A percentile compares a stretch with the other conserved stretches of the same genome.
Evolutionary conservation across 2,329 filamentous ascomycete genomes (phyloP).

Genomic region (Hymenoscyphus albidus): DNA sequence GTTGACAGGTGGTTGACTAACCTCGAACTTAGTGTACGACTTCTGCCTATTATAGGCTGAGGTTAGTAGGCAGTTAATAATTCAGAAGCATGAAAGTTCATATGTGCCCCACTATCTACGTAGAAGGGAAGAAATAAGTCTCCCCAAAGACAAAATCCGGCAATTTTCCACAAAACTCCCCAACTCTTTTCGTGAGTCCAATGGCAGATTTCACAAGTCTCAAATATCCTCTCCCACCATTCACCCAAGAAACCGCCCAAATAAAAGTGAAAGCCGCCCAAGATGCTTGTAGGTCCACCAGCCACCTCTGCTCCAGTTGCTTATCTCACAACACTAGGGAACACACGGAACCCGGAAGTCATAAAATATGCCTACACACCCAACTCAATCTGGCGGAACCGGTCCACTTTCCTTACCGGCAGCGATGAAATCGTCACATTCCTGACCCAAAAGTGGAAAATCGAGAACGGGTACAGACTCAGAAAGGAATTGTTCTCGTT

Average conservation of each 20-base stretch:
- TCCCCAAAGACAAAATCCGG: background rate
- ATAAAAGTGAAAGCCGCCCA: slow-evolving; percentile 82
- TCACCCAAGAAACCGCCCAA: slow-evolving; percentile 66
- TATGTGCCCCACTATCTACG: background rate
- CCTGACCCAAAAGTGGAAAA: slow-evolving; percentile 68
- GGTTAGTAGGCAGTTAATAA: background rate
- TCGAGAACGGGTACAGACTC: slow-evolving; percentile 67
- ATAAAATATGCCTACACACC: slow-evolving; percentile 72
- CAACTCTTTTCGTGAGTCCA: background rate
- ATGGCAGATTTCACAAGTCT: slow-evolving; percentile 6
- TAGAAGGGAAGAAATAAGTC: background rate
- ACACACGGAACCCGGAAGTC: slow-evolving; percentile 61
- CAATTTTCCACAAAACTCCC: background rate
- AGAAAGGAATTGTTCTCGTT: slow-evolving; percentile 84
- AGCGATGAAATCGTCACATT: slow-evolving; percentile 65
- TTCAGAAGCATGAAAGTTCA: background rate
- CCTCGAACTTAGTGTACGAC: background rate
- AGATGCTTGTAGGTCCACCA: slow-evolving; percentile 52
- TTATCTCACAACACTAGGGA: slow-evolving; percentile 41
- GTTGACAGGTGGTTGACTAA: background rate
- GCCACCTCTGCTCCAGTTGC: no score
- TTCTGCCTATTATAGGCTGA: no score
- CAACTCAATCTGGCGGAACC: slow-evolving; percentile 78
- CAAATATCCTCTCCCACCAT: slow-evolving; percentile 61
- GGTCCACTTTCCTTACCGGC: slow-evolving; percentile 64